Percentiles rank a stretch among this genome's conserved stretches.
These are phyloP conservation scores for Hypoxylon sp. DNA, from an alignment of 2,329 filamentous ascomycete species.

Conservation along the genomic window DNA sequence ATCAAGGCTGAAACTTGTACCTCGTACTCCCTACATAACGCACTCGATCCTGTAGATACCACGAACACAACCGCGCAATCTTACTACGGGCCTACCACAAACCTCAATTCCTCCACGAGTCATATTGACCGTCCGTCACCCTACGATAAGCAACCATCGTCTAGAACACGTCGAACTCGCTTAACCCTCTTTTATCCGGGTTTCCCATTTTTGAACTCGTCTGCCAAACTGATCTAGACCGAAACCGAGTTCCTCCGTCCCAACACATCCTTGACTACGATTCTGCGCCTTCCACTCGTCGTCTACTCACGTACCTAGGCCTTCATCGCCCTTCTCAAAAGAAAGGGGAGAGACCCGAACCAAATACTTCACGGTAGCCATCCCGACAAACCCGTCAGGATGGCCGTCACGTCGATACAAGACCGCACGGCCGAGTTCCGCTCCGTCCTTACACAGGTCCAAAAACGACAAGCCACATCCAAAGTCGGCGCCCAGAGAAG, in stretches of 20 bases:
- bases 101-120: background rate
- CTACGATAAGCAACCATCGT: slow-evolving; percentile 20
- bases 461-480: slow-evolving; percentile 79
- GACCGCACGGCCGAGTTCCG: slow-evolving; percentile 97
- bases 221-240: slow-evolving; percentile 7
- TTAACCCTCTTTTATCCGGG: slow-evolving; percentile 29
- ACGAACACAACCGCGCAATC: slow-evolving; percentile 5
- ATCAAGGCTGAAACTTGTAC: slow-evolving; percentile 33
- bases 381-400: slow-evolving; percentile 51
- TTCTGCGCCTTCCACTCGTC: background rate
- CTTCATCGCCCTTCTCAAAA: background rate
- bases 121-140: background rate
- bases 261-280: background rate
- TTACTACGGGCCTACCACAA: background rate
- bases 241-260: slow-evolving; percentile 10
- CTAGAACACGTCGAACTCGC: slow-evolving; percentile 22
- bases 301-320: background rate
- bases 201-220: slow-evolving; percentile 25
- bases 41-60: slow-evolving; percentile 1
- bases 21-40: background rate
- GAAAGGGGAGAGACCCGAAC: background rate
- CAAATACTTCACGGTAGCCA: slow-evolving; percentile 15
- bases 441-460: slow-evolving; percentile 87
- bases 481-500: slow-evolving; percentile 85
- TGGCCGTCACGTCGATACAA: slow-evolving; percentile 84